Evolutionary conservation across 73 alveolate species (phyloP).

Genomic region (Urostyla sp.): DNA sequence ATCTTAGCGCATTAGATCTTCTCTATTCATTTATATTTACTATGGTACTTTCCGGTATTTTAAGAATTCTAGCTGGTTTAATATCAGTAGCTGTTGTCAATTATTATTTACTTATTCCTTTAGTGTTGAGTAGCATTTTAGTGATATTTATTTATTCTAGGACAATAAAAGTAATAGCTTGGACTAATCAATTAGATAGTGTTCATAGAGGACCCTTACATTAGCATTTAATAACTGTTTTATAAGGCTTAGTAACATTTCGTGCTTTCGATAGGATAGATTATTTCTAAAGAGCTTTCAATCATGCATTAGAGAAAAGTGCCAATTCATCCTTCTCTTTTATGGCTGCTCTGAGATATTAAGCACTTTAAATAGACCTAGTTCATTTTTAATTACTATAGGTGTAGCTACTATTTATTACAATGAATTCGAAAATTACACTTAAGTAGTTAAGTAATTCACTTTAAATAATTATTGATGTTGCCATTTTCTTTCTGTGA

Average conservation of each 20-base stretch:
- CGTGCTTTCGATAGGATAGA: background rate
- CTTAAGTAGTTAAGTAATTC: background rate
- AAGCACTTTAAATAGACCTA: background rate
- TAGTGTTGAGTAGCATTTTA: no score
- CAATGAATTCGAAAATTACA: background rate
- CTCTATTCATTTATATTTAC: conserved; percentile 11
- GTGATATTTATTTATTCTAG: no score
- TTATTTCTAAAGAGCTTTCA: background rate
- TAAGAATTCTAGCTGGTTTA: conserved; percentile 43
- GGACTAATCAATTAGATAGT: no score
- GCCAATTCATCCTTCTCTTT: conserved; percentile 14
- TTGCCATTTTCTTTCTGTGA: background rate
- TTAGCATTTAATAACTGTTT: background rate
- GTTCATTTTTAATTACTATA: background rate
- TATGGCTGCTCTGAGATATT: no score
- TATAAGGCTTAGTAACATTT: background rate
- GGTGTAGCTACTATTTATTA: background rate
- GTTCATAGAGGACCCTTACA: no score
- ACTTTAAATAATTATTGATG: background rate
- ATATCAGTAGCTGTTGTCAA: conserved; percentile 34
- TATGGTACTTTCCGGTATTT: conserved; percentile 22
- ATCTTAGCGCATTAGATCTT: conserved; percentile 42
- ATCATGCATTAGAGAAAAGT: background rate
- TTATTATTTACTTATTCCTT: no score
- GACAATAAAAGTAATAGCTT: no score